phyloP scores from a whole-genome alignment of 176 grass and related monocot species.

The Bothriochloa decipiens region DNA sequence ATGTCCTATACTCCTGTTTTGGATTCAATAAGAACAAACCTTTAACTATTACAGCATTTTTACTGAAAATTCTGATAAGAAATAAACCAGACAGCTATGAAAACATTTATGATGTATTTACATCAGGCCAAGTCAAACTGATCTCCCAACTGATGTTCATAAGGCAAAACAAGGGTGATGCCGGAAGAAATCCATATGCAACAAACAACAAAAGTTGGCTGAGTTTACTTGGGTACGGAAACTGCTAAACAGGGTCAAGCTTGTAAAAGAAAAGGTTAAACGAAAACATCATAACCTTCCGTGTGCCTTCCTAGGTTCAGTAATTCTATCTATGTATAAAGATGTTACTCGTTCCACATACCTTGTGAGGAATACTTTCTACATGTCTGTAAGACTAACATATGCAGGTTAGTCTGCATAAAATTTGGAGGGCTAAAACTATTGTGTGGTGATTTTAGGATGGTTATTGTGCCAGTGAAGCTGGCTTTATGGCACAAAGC shows the following conservation, averaged over 20 bases:
- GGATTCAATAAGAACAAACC: too few relatives aligned
- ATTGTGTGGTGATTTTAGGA: not conserved
- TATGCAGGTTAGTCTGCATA: not conserved
- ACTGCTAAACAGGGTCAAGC: not conserved
- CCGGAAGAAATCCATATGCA: too few relatives aligned
- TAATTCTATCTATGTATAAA: not conserved
- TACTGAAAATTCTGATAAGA: not conserved
- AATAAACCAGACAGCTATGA: not conserved
- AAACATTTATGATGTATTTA: not conserved
- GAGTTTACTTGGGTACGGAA: too few relatives aligned
- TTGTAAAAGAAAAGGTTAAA: not conserved
- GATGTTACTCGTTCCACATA: not conserved
- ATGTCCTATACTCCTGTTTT: too few relatives aligned
- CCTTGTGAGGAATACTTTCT: conserved; percentile 3
- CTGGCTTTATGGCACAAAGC: not conserved
- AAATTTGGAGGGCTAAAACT: not conserved
- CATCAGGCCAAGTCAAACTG: not conserved
- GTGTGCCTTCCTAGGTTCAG: not conserved
- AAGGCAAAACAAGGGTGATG: too few relatives aligned
- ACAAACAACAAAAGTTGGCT: too few relatives aligned
- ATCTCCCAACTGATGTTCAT: too few relatives aligned
- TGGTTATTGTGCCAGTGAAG: not conserved
- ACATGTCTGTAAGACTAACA: conserved; percentile 5
- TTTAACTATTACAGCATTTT: too few relatives aligned
- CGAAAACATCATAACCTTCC: not conserved